Conservation (phyloP, 2,329 filamentous ascomycete species). For the Aspergillus pseudoviridinutans region DNA sequence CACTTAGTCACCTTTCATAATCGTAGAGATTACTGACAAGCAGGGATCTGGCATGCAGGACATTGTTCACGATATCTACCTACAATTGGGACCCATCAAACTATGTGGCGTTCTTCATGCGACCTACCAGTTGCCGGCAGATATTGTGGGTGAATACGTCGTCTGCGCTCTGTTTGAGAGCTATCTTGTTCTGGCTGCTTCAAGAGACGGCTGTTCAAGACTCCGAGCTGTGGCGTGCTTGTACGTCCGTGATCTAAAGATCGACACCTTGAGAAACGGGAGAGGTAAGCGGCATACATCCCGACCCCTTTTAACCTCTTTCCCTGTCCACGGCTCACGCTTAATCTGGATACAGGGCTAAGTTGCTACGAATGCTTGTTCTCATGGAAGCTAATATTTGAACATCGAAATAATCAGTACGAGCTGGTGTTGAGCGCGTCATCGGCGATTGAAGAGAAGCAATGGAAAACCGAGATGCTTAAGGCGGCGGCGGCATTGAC, state of each 20-base stretch:
- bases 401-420: constrained; percentile 69
- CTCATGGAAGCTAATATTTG: constrained; percentile 90
- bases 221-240: constrained; percentile 76
- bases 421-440: constrained; percentile 87
- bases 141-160: constrained; percentile 74
- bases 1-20: background rate
- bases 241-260: constrained; percentile 47
- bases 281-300: constrained; percentile 25
- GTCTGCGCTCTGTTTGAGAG: constrained; percentile 79
- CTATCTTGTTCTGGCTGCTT: constrained; percentile 70
- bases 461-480: constrained; percentile 70
- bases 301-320: background rate
- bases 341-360: constrained; percentile 54
- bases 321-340: constrained; percentile 8
- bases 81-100: constrained; percentile 72
- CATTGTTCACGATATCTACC: constrained; percentile 56
- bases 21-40: background rate
- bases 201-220: constrained; percentile 59
- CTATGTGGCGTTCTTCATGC: constrained; percentile 81
- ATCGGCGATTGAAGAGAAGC: constrained; percentile 70
- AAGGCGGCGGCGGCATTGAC: constrained; percentile 49
- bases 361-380: constrained; percentile 83
- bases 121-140: constrained; percentile 69
- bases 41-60: constrained; percentile 18
- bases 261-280: constrained; percentile 33